Conservation (phyloP, 148 eudicot genomes). For the Rhododendron mucronatum region DNA sequence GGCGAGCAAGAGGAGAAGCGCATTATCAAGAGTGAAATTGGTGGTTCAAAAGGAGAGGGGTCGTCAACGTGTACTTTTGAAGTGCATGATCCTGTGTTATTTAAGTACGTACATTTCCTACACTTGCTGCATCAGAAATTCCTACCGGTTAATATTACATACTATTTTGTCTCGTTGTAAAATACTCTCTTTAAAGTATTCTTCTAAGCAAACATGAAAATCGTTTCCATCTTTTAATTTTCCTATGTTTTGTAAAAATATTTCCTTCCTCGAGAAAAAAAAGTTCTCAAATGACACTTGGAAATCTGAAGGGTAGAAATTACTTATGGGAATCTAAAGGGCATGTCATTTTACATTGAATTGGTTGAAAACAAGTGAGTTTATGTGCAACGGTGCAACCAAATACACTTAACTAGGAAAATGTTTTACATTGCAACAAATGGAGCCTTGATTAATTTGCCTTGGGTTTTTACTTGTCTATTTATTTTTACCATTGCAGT, state of each 20-base stretch:
- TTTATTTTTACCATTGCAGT: slow-evolving; percentile 34
- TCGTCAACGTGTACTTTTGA: slow-evolving; percentile 60
- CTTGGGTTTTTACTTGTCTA: slow-evolving; percentile 38
- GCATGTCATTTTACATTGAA: too few species aligned
- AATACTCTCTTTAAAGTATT: too few species aligned
- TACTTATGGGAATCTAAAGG: too few species aligned
- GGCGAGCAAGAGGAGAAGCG: slow-evolving; percentile 60
- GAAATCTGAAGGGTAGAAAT: too few species aligned
- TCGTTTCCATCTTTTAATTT: too few species aligned
- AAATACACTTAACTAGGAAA: background rate
- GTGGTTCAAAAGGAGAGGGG: slow-evolving; percentile 73
- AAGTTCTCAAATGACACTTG: too few species aligned
- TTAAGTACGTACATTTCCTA: background rate
- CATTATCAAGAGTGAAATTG: slow-evolving; percentile 41
- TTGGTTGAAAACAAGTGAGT: too few species aligned
- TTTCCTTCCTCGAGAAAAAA: too few species aligned
- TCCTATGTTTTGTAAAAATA: background rate
- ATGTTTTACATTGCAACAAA: background rate
- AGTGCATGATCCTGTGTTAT: slow-evolving; percentile 74
- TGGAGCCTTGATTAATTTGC: background rate
- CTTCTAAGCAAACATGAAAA: too few species aligned
- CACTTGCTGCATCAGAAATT: background rate
- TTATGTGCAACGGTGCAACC: background rate
- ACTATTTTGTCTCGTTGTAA: background rate
- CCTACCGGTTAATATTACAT: background rate